A percentile compares a stretch with the other conserved stretches of the same genome.
Evolutionary conservation across 768 basidiomycete genomes (phyloP).

Genomic region (Plicaturopsis crispa): DNA sequence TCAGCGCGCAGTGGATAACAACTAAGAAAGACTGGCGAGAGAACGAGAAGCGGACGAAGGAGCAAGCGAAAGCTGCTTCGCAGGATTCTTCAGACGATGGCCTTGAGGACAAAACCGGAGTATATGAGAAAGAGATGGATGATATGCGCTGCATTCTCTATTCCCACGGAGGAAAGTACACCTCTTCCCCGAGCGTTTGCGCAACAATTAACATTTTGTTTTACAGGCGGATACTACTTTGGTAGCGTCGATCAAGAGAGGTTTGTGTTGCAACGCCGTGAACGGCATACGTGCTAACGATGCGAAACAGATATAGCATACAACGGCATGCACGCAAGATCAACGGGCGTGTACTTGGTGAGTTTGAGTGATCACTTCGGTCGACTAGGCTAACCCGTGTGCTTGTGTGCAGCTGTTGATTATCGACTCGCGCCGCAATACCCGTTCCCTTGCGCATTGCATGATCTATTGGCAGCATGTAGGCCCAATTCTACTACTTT

Average conservation of each 20-base stretch:
- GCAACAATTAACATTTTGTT: conserved; percentile 10
- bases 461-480: conserved; percentile 88
- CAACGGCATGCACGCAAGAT: conserved; percentile 89
- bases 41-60: conserved; percentile 50
- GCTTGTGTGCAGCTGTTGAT: conserved; percentile 53
- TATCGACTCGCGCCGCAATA: conserved; percentile 94
- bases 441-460: conserved; percentile 89
- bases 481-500: conserved; percentile 16
- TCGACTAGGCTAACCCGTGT: no score
- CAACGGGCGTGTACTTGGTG: conserved; percentile 82
- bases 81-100: neutral
- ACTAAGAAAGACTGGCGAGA: conserved; percentile 79
- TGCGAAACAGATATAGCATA: conserved; percentile 49
- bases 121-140: conserved; percentile 68
- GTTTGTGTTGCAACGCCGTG: conserved; percentile 24
- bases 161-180: conserved; percentile 57
- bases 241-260: conserved; percentile 76
- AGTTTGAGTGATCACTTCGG: no score
- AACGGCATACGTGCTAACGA: conserved; percentile 1
- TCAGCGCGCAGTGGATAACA: conserved; percentile 85
- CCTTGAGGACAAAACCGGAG: conserved; percentile 22
- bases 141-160: conserved; percentile 81
- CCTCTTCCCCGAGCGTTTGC: conserved; percentile 2
- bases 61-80: conserved; percentile 22
- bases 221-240: conserved; percentile 74